Conservation (phyloP, 2,329 filamentous ascomycete species). For the Cephalotrichum gorgonifer region DNA sequence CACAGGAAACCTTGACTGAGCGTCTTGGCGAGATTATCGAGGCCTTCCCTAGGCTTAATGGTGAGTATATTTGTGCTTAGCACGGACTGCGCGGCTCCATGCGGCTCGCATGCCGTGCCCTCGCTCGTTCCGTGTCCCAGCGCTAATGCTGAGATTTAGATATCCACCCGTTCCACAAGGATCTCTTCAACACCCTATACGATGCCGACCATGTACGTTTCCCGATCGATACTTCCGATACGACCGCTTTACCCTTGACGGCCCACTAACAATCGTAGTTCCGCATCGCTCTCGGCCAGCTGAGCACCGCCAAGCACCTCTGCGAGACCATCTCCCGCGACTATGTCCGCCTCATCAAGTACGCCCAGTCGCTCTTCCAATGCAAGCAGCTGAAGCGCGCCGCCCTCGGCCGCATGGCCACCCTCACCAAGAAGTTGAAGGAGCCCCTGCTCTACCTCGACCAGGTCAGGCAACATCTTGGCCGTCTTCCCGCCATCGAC, state of each 20-base stretch:
- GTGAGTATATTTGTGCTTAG: not conserved
- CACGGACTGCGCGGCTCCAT: not conserved
- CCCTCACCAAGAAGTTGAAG: conserved; percentile 87
- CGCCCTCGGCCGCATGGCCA: conserved; percentile 95
- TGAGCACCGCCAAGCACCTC: conserved; percentile 90
- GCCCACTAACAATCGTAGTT: conserved; percentile 33
- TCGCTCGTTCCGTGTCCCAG: not conserved
- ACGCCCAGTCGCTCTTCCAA: conserved; percentile 93
- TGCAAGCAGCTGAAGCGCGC: conserved; percentile 98
- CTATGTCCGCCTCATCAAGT: conserved; percentile 84
- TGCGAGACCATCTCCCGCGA: conserved; percentile 95
- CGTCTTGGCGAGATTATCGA: conserved; percentile 87
- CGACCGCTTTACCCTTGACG: not conserved
- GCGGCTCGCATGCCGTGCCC: not conserved
- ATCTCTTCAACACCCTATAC: conserved; percentile 88
- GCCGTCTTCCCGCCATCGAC: conserved; percentile 95
- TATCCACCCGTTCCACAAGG: conserved; percentile 84
- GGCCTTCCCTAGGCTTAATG: conserved; percentile 82
- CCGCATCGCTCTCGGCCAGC: conserved; percentile 88
- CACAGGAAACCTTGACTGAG: conserved; percentile 90
- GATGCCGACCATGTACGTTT: conserved; percentile 68
- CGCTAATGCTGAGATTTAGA: conserved; percentile 23
- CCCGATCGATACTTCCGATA: not conserved
- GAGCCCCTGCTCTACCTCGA: conserved; percentile 93
- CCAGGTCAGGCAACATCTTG: conserved; percentile 84